Base-by-base conservation (phyloP, 225 moss, liverwort and hornwort genomes). In the Physcomitrium patens region DNA sequence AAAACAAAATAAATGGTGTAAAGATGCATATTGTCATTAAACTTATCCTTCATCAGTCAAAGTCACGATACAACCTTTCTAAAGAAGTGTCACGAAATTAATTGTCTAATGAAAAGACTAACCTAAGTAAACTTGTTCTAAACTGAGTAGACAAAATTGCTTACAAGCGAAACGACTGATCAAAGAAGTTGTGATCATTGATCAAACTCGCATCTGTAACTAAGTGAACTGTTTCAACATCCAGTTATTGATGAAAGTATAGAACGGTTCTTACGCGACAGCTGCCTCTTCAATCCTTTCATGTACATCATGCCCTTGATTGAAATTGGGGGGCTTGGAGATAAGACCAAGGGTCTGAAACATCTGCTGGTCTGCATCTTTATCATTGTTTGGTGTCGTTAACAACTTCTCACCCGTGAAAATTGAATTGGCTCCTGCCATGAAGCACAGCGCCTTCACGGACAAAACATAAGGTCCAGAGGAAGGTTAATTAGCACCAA, bases 361-460 rank as follows among this genome's bases (percentile, higher is more conserved):
- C 97, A 99, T 95, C 72, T 92, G 82, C 57, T 89, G 87, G 71
- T 99, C 97, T 2, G 77, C 99, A 78, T 93, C 91, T 74, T 80
- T 86, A 71, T 93, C 90, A 48, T 99, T 99, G 59, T 95, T 99
- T 44, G 95, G 93, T 67, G 95, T 99, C 9, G 99, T 99, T 27
- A 99, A 85, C 86, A 99, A 88, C 77, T 95, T 99, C 78, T 95
- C 95, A 5, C 93, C 99, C 4, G 91, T 93, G 59, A 95, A 99
- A 26, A 99, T 99, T 50, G 99, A 99, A 68, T 99, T 99, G 57
- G 95, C 99, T 79, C 99, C 93, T 17, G 99, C 93, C 81, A 99
- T 84, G 70, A 99, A 99, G 73, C 99, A 99, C 59, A 95, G 77
- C 1, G 93, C 93, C 83, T 89, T 73, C 73, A 79, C 73, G 63